A percentile compares a stretch with the other conserved stretches of the same genome.
Conservation (phyloP, 257 asterid genomes). For the Solanum neorickii region DNA sequence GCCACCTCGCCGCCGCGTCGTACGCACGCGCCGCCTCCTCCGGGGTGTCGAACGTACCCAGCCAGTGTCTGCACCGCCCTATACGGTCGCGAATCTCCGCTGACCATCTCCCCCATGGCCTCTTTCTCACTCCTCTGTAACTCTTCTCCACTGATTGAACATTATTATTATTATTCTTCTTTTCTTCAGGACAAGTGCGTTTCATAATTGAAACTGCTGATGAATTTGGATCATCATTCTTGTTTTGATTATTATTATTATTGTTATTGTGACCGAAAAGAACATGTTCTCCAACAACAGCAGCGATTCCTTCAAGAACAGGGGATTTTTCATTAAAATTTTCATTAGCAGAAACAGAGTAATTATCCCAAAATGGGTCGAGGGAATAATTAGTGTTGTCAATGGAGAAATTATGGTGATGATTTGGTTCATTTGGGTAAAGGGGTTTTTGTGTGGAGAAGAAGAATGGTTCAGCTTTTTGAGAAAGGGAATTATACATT, state of each 20-base stretch:
- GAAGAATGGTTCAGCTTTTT: slow-evolving; percentile 10
- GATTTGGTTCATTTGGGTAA: neutral
- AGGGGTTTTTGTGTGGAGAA: slow-evolving; percentile 7
- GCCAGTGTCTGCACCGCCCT: slow-evolving; percentile 90
- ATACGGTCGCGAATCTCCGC: slow-evolving; percentile 86
- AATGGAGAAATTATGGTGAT: neutral
- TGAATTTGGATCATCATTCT: neutral
- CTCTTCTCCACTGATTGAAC: slow-evolving; percentile 11
- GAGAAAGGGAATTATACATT: slow-evolving; percentile 5
- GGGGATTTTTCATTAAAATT: neutral
- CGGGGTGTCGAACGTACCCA: slow-evolving; percentile 80
- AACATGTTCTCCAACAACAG: slow-evolving; percentile 66
- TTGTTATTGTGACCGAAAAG: slow-evolving; percentile 28
- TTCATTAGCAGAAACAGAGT: neutral
- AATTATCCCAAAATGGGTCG: neutral
- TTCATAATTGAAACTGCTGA: neutral
- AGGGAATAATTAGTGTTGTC: neutral
- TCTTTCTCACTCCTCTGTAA: slow-evolving; percentile 64
- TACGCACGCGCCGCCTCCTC: slow-evolving; percentile 91
- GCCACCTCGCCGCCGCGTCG: slow-evolving; percentile 82
- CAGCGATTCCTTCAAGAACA: slow-evolving; percentile 77
- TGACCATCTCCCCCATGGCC: slow-evolving; percentile 96
- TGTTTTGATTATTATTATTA: neutral
- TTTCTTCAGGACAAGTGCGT: neutral
- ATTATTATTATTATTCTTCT: neutral